A percentile compares a stretch with the other conserved stretches of the same genome.
These are phyloP conservation scores for Effrenium voratum DNA, from an alignment of 73 alveolate genomes.

Conservation along the genomic window DNA sequence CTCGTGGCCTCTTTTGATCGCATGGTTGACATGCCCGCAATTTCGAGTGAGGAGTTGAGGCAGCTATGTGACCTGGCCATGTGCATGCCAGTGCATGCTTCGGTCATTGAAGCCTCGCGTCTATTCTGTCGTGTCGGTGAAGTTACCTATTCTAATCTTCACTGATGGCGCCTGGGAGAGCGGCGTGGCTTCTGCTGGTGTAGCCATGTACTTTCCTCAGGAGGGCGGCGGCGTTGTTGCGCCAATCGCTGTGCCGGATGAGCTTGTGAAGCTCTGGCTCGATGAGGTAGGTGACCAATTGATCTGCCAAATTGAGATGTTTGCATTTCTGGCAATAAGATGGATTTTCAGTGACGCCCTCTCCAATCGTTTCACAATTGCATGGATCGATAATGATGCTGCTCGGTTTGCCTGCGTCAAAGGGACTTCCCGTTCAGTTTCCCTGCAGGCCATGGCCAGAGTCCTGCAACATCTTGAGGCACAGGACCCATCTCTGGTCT, in stretches of 20 bases:
- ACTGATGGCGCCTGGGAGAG: neutral
- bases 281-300: neutral
- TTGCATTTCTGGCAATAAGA: neutral
- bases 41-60: neutral
- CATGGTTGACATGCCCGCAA: neutral
- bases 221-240: too few relatives aligned
- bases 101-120: neutral
- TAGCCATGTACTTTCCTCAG: too few relatives aligned
- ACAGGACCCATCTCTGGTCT: neutral
- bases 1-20: neutral
- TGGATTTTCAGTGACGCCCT: neutral
- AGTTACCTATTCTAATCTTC: neutral
- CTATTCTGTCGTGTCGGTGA: neutral
- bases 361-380: neutral
- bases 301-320: neutral
- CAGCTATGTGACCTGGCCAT: neutral
- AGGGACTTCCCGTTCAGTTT: neutral
- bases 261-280: neutral
- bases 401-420: neutral
- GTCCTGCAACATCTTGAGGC: neutral
- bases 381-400: neutral
- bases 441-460: neutral
- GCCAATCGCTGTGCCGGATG: neutral
- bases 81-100: neutral
- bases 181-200: neutral